These are phyloP conservation scores for Prunus fruticosa DNA, from an alignment of 306 rosid species.

Conservation along the genomic window DNA sequence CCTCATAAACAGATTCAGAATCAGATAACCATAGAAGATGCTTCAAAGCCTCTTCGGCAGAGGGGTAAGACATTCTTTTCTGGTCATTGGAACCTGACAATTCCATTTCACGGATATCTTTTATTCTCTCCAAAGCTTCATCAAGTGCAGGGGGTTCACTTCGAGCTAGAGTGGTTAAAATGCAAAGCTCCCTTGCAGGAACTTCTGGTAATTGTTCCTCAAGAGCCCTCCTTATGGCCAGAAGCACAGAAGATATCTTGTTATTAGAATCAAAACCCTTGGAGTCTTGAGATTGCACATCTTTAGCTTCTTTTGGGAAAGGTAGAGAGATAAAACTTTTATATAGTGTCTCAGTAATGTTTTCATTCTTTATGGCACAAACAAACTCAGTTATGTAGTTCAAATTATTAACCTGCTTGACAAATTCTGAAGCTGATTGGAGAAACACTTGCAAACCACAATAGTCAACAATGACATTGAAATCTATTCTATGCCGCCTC, in stretches of 20 bases:
- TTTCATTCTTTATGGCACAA: slow-evolving; percentile 83
- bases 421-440: slow-evolving; percentile 75
- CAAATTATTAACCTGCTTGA: slow-evolving; percentile 79
- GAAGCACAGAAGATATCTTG: slow-evolving; percentile 76
- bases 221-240: slow-evolving; percentile 79
- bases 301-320: slow-evolving; percentile 38
- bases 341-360: slow-evolving; percentile 59
- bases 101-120: slow-evolving; percentile 77
- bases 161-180: slow-evolving; percentile 91
- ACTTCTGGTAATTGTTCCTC: slow-evolving; percentile 70
- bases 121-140: slow-evolving; percentile 90
- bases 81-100: slow-evolving; percentile 61
- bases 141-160: slow-evolving; percentile 92
- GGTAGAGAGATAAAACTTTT: slow-evolving; percentile 46
- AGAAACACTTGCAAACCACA: slow-evolving; percentile 79
- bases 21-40: slow-evolving; percentile 96
- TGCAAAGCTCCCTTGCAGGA: slow-evolving; percentile 90
- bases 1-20: slow-evolving; percentile 79
- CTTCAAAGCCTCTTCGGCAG: slow-evolving; percentile 93
- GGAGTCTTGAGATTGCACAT: slow-evolving; percentile 32
- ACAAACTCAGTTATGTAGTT: slow-evolving; percentile 88
- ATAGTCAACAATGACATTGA: slow-evolving; percentile 77
- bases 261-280: slow-evolving; percentile 38
- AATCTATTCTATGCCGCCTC: slow-evolving; percentile 95
- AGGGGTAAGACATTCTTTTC: slow-evolving; percentile 53